A percentile compares a stretch with the other conserved stretches of the same genome.
Conservation (phyloP, 73 alveolate species). For the Paramecium octaurelia region DNA sequence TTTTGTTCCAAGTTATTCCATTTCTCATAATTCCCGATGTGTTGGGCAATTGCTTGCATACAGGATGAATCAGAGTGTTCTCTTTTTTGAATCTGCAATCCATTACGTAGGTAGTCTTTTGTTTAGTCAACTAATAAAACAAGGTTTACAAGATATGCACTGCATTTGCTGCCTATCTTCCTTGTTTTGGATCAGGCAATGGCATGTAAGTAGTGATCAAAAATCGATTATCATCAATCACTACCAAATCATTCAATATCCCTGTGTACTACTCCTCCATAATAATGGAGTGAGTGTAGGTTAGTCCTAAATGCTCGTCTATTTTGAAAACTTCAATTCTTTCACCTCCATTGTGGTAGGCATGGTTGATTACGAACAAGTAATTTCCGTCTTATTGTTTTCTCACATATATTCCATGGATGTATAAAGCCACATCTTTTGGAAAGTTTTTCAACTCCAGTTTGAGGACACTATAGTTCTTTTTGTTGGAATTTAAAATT, state of each 20-base stretch:
- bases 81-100: background rate
- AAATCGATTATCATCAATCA: background rate
- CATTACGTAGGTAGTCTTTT: background rate
- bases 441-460: background rate
- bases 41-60: background rate
- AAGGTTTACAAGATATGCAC: background rate
- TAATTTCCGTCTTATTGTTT: background rate
- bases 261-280: constrained; percentile 7
- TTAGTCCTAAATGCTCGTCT: background rate
- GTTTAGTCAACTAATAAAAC: background rate
- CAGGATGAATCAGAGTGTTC: background rate
- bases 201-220: constrained; percentile 5
- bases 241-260: background rate
- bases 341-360: constrained; percentile 36
- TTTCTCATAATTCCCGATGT: background rate
- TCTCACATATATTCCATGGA: constrained; percentile 9
- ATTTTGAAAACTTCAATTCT: constrained; percentile 28
- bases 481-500: background rate
- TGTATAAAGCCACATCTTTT: background rate
- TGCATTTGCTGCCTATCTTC: background rate
- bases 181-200: background rate
- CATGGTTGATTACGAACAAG: background rate
- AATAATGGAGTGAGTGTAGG: background rate
- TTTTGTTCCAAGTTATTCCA: constrained; percentile 21
- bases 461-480: background rate